Conservation (phyloP, 2,329 filamentous ascomycete genomes). For the Nemania sp. region DNA sequence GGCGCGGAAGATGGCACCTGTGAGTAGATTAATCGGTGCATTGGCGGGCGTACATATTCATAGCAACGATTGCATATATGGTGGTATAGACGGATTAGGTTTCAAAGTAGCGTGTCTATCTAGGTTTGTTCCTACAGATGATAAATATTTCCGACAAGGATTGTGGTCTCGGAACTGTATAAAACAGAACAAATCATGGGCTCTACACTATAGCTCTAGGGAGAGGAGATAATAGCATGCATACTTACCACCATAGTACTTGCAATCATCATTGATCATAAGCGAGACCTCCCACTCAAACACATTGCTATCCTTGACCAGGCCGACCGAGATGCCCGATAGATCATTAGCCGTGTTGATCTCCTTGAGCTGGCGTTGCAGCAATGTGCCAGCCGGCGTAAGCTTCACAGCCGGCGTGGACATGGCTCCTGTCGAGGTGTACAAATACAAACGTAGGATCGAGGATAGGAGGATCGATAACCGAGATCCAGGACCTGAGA, state of each 20-base stretch:
- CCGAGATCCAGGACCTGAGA: no score
- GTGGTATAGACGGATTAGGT: no score
- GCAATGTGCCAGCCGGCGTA: conserved; percentile 74
- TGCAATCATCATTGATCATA: conserved; percentile 96
- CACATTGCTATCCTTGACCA: conserved; percentile 86
- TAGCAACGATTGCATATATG: no score
- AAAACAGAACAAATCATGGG: neutral
- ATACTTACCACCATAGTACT: conserved; percentile 86
- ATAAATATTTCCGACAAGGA: no score
- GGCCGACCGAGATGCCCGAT: conserved; percentile 91
- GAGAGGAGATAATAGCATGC: neutral
- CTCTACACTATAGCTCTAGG: neutral
- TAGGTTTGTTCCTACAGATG: no score
- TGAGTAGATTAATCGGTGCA: neutral
- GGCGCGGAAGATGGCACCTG: conserved; percentile 93
- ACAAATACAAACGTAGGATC: no score
- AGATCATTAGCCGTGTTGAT: conserved; percentile 94
- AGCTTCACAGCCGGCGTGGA: conserved; percentile 59
- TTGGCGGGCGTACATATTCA: no score
- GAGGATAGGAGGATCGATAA: no score
- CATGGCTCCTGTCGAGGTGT: conserved; percentile 20
- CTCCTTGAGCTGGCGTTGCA: conserved; percentile 89
- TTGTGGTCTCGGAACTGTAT: no score
- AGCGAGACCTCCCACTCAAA: conserved; percentile 99
- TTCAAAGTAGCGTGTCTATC: no score